Evolutionary conservation across 345 rosid species (phyloP).

Genomic region (Brassica cretica): DNA sequence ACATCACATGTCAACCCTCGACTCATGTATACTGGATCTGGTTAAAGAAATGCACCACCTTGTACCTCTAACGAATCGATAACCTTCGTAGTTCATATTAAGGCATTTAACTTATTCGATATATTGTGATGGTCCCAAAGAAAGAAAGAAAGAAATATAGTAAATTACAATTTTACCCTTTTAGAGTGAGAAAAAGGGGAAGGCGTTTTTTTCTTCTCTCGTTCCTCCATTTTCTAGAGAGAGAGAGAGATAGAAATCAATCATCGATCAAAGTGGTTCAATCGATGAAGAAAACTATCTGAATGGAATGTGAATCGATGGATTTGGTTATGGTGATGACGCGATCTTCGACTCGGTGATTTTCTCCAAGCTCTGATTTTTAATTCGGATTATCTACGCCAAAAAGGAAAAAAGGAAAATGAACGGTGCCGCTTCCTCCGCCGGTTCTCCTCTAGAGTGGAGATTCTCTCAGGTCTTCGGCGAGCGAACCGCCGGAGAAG

Average conservation of each 20-base stretch:
- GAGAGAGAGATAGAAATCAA: slow-evolving; percentile 12
- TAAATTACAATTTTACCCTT: slow-evolving; percentile 41
- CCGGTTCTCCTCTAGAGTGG: slow-evolving; percentile 60
- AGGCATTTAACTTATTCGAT: slow-evolving; percentile 23
- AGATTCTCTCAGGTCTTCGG: slow-evolving; percentile 93
- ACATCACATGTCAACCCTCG: no score
- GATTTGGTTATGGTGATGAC: slow-evolving; percentile 29
- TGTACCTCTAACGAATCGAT: no score
- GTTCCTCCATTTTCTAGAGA: slow-evolving; percentile 32
- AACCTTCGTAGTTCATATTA: no score
- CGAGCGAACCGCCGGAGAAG: slow-evolving; percentile 85
- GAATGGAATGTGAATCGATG: slow-evolving; percentile 42
- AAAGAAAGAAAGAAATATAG: neutral
- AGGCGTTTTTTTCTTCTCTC: slow-evolving; percentile 39
- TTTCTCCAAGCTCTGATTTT: slow-evolving; percentile 21
- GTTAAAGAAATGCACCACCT: no score
- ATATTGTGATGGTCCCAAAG: slow-evolving; percentile 37
- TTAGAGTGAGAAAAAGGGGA: slow-evolving; percentile 34
- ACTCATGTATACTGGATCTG: no score
- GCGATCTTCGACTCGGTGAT: slow-evolving; percentile 47
- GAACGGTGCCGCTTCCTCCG: slow-evolving; percentile 64
- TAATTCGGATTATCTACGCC: slow-evolving; percentile 32
- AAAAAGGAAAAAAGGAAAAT: slow-evolving; percentile 34
- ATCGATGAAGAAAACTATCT: slow-evolving; percentile 30
- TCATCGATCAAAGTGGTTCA: slow-evolving; percentile 40